phyloP scores from a whole-genome alignment of 2,329 filamentous ascomycete species.

The Hypoxylon sp. region DNA sequence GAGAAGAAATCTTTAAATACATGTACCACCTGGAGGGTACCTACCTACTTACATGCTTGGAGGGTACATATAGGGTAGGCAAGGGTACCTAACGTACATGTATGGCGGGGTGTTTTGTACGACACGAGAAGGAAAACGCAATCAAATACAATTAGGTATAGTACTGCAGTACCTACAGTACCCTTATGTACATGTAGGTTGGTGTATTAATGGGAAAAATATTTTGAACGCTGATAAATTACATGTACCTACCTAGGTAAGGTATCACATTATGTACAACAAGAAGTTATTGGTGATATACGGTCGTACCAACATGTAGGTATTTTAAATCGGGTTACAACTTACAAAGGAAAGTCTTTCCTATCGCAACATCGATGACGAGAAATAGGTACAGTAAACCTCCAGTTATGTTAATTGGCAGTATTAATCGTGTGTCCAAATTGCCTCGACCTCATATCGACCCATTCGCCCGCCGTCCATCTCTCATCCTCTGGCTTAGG shows the following conservation, averaged over 20 bases:
- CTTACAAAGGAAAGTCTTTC: neutral
- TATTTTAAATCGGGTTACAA: neutral
- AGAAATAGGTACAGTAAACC: neutral
- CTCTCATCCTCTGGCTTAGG: neutral
- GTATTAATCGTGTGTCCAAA: conserved; percentile 1
- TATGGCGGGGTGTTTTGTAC: conserved; percentile 1
- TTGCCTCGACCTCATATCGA: neutral
- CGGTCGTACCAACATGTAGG: too few species aligned
- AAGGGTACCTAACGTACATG: neutral
- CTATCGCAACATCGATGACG: neutral
- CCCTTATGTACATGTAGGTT: too few species aligned
- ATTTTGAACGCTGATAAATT: too few species aligned
- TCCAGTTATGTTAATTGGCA: neutral
- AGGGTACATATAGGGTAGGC: neutral
- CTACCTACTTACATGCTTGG: neutral
- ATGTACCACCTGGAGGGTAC: neutral
- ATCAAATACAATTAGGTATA: too few species aligned
- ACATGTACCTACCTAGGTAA: too few species aligned
- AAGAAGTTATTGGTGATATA: too few species aligned
- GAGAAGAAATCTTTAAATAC: neutral
- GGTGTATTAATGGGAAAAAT: too few species aligned
- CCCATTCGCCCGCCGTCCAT: neutral
- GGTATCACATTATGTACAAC: too few species aligned
- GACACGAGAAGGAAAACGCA: neutral
- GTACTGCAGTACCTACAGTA: too few species aligned